These are phyloP conservation scores for Picochlorum sp. DNA, from an alignment of 139 green algal genomes.

Conservation along the genomic window DNA sequence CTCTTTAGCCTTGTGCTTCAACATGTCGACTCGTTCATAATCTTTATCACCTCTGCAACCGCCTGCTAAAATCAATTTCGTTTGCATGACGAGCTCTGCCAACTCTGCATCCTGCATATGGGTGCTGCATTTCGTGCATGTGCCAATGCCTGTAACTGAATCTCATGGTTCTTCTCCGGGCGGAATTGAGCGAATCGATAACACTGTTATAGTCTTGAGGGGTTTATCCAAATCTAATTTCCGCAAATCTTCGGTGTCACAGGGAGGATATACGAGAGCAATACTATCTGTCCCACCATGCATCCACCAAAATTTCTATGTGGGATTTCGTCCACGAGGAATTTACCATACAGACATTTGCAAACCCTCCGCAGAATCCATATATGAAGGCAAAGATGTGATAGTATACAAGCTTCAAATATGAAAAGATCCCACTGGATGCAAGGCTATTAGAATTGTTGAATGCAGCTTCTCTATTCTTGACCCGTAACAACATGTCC, in stretches of 20 bases:
- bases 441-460: conserved; percentile 60
- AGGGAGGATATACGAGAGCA: conserved; percentile 77
- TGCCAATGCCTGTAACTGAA: conserved; percentile 37
- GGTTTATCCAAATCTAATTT: conserved; percentile 68
- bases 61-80: conserved; percentile 64
- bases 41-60: conserved; percentile 59
- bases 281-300: conserved; percentile 9
- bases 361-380: conserved; percentile 36
- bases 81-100: conserved; percentile 41
- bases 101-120: background rate
- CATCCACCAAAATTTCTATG: conserved; percentile 72
- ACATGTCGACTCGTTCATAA: conserved; percentile 30
- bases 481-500: conserved; percentile 77
- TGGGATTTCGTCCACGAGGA: conserved; percentile 86
- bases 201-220: conserved; percentile 65
- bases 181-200: conserved; percentile 93
- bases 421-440: conserved; percentile 28
- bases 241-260: conserved; percentile 65
- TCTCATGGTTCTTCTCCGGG: conserved; percentile 84
- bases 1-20: conserved; percentile 9
- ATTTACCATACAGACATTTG: conserved; percentile 78
- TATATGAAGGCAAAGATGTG: conserved; percentile 64
- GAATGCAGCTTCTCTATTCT: conserved; percentile 32
- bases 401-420: conserved; percentile 86
- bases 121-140: conserved; percentile 15